Evolutionary conservation across 768 basidiomycete species (phyloP), one percentile per base, ranked within the genome.

Genomic region (Mycena leptocephala): DNA sequence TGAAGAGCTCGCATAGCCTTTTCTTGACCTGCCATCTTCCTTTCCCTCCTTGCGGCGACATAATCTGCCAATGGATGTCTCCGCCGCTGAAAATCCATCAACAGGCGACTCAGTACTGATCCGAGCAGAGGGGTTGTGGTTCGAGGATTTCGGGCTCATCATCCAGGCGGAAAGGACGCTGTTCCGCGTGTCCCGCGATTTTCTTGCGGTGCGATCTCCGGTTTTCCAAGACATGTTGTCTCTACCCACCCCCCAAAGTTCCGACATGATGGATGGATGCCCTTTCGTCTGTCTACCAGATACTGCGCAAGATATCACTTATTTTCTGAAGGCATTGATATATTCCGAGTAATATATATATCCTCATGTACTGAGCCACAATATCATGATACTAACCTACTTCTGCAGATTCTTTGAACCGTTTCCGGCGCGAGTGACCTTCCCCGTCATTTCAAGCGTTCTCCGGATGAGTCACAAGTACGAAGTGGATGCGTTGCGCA

Each of bases 401-500:
- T 8, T 3, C 53, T 30, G 13, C 26, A 55, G 53, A 6, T 55
- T 55, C 16, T 55, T 55, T 37, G 39, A 43, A 18, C 62, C 71
- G 3, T 28, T 14, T n/a, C 59, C 62, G 2, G 71, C 62, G n/a
- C 59, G 18, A 18, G 66, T 46, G 24, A 55, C 62, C 9, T 58
- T 65, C 35, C 18, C 51, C 5, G 43, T 73, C 32, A 4, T 73
- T 4, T 3, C 63, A 13, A 35, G 62, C 16, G 71, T 72, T 9
- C 71, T 72, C 6, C 59, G 71, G 24, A 63, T 72, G 48, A 66
- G 48, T 16, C 43, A 64, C 41, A 72, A 65, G 48, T 72, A 72
- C 33, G 62, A 64, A 20, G 61, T 66, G 3, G 64, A 58, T 10
- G 30, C n/a, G 28, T 39, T 72, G n/a, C 62, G 43, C 1, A 51